Base-by-base conservation (phyloP, 163 green algal genomes). In the Chlamydomonas reinhardtii region DNA sequence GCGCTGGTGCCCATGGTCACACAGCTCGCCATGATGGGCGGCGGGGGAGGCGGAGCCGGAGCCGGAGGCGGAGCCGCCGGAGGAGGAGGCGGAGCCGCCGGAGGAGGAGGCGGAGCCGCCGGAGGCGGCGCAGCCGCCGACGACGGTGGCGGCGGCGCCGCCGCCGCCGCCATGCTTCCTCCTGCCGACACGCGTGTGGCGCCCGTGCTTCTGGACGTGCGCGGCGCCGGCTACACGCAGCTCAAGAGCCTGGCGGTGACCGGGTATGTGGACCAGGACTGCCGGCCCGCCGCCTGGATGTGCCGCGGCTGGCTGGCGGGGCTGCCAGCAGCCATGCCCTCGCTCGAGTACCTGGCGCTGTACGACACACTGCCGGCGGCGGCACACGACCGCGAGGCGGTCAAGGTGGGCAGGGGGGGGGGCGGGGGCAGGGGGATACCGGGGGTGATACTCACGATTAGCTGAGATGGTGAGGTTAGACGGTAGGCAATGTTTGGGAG, bases 1-100 rank as follows among this genome's bases (percentile, higher is more conserved):
- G 79, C 79, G 68, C 70, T 85, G 68, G 79, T 85, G 68, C 79
- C 79, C 37, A 85, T 85, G 79, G 79, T 85, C 68, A 77, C 79
- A 25, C 79, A 85, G 48, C 65, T 75, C 43, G 76, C 76, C 14
- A 74, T 83, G 65, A n/a, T 84, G 65, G 65, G 39, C 6, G 48
- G 48, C 48, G 48, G 48, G 11, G 48, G 48, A 9, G 48, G 48
- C 48, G 48, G n/a, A n/a, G n/a, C n/a, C n/a, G n/a, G n/a, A n/a
- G n/a, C n/a, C n/a, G n/a, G n/a, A n/a, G n/a, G 48, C 48, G 48
- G 48, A 56, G 48, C 48, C 48, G 48, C 48, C 48, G n/a, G n/a
- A n/a, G 48, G 48, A 17, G 48, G 48, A 9, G 48, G 48, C 48
- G 48, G 12, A 56, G 48, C 48, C 48, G 48, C 48, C 48, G 48